Conservation (phyloP, 148 eudicot genomes). For the Fagopyrum homotropicum region DNA sequence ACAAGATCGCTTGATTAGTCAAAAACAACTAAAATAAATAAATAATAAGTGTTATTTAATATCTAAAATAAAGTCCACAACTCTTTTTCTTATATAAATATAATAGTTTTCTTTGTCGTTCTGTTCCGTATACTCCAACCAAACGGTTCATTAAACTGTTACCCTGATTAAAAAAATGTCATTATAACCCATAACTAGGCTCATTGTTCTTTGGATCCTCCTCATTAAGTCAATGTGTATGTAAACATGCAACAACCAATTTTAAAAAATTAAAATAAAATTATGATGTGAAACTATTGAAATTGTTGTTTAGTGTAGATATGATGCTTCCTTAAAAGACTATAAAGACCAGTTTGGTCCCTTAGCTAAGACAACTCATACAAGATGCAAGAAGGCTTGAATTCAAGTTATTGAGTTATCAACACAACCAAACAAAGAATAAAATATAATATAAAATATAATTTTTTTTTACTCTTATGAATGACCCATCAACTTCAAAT, state of each 20-base stretch:
- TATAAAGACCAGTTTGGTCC: neutral
- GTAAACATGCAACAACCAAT: neutral
- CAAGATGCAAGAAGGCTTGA: neutral
- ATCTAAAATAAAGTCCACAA: too few species aligned
- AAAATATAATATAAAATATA: neutral
- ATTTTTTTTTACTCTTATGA: neutral
- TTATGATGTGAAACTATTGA: neutral
- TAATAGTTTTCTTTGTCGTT: neutral
- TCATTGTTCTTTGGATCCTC: neutral
- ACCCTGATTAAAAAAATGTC: neutral
- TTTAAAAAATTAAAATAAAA: neutral
- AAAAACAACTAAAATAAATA: too few species aligned
- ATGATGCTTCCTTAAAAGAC: conserved; percentile 10
- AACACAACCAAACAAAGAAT: neutral
- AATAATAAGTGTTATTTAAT: too few species aligned
- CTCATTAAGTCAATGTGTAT: neutral
- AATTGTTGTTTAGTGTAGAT: neutral
- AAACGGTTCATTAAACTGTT: neutral
- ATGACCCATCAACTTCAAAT: conserved; percentile 10
- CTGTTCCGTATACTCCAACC: too few species aligned
- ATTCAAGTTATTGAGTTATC: neutral
- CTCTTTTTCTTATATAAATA: too few species aligned
- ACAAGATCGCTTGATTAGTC: too few species aligned
- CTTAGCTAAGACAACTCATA: neutral
- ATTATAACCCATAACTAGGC: neutral